These are phyloP conservation scores for Verticillium klebahnii DNA, from an alignment of 2,329 filamentous ascomycete species.

Conservation along the genomic window DNA sequence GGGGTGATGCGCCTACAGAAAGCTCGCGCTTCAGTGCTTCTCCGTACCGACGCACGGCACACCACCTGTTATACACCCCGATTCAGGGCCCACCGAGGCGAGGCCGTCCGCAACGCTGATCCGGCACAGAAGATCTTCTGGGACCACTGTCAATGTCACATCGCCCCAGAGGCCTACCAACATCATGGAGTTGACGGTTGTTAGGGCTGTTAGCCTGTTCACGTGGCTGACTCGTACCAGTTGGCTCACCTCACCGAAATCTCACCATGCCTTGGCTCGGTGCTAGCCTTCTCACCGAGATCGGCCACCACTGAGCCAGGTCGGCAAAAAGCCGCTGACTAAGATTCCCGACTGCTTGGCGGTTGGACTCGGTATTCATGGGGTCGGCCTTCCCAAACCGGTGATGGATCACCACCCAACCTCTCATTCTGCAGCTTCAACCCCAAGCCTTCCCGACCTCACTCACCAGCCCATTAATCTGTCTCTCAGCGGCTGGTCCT, in stretches of 20 bases:
- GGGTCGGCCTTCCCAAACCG: background rate
- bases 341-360: background rate
- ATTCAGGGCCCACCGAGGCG: background rate
- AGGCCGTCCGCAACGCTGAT: background rate
- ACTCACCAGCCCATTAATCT: background rate
- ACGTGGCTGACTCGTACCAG: background rate
- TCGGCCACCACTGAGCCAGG: background rate
- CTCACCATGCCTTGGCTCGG: background rate
- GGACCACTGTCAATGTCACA: background rate
- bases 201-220: background rate
- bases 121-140: background rate
- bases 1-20: too few species aligned
- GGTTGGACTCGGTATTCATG: background rate
- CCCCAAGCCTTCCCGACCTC: background rate
- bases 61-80: background rate
- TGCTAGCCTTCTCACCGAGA: too few species aligned
- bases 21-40: too few species aligned
- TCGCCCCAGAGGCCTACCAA: background rate
- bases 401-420: background rate
- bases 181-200: background rate
- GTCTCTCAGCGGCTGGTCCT: background rate
- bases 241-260: background rate
- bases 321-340: background rate
- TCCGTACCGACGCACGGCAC: too few species aligned
- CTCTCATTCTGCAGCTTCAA: background rate